Base-by-base conservation (phyloP, 2,329 filamentous ascomycete genomes). In the Trichoderma atrobrunneum region DNA sequence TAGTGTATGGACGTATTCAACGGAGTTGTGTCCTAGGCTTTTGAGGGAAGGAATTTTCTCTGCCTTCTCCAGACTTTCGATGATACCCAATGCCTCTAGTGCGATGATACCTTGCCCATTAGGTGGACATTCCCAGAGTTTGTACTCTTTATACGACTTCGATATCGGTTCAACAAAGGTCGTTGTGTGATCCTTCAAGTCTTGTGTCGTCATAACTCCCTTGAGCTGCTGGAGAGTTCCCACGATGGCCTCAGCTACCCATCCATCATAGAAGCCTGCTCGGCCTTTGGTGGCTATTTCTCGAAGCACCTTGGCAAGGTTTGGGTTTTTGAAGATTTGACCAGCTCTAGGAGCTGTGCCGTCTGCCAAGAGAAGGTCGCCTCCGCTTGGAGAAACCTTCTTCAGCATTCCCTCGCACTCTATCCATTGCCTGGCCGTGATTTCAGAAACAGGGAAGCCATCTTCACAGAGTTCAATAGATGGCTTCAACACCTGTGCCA, bases 21-120 rank as follows among this genome's bases (percentile, higher is more conserved):
- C 10, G 8, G 61, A 66, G 51, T 71, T 71, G 16, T 71, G 69
- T 2, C 28, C 32, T 8, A 66, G 8, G 24, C 34, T 57, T 3
- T 51, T 30, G n/a, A 71, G 36, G 5, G 48, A 8, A 24, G 69
- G 26, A 4, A 71, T 71, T 51, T 71, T 65, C 10, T 36, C 48
- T 7, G 32, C 16, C n/a, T 48, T 63, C 54, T 71, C 69, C 4
- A 71, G 16, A 10, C 39, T 56, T 14, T 12, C 51, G 16, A 71
- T 63, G n/a, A 71, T 71, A 7, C 69, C 69, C 16, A 71, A 26
- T 7, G 69, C 69, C 12, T 66, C 62, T 16, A 71, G 18, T 5
- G 69, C 69, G 6, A 71, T 36, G 12, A 71, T 71, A 18, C 69
- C 69, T 18, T 71, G 69, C 6, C 69, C 69, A 28, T 71, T 71